A percentile compares a stretch with the other conserved stretches of the same genome.
Conservation (phyloP, 345 rosid species). For the Corymbia maculata region DNA sequence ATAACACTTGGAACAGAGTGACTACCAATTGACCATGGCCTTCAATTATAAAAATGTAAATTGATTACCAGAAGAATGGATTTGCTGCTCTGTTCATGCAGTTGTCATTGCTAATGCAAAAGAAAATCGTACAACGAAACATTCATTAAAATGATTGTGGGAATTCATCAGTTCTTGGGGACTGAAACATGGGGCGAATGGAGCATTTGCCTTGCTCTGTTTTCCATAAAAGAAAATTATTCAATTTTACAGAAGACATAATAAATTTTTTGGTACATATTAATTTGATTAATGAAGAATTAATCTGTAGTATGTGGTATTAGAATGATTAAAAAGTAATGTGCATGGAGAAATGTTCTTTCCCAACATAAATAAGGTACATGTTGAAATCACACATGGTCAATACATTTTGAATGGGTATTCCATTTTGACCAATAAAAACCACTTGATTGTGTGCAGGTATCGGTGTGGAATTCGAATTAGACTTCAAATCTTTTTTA, state of each 20-base stretch:
- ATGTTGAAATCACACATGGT: fast-evolving
- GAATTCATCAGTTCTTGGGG: too few relatives aligned
- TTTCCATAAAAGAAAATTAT: not conserved
- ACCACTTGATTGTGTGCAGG: fast-evolving
- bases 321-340: not conserved
- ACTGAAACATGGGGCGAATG: not conserved
- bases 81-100: not conserved
- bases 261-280: not conserved
- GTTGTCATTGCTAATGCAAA: not conserved
- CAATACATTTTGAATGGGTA: not conserved
- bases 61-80: too few relatives aligned
- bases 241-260: too few relatives aligned
- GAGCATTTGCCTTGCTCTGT: not conserved
- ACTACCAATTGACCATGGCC: too few relatives aligned
- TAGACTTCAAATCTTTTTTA: not conserved
- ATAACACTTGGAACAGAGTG: too few relatives aligned
- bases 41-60: too few relatives aligned
- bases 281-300: not conserved
- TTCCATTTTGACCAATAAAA: not conserved
- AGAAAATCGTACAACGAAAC: not conserved
- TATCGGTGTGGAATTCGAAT: not conserved
- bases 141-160: too few relatives aligned
- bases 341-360: not conserved
- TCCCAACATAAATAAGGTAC: not conserved
- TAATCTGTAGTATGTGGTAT: not conserved